Base-by-base conservation (phyloP, 306 rosid genomes). In the Fragaria iinumae region DNA sequence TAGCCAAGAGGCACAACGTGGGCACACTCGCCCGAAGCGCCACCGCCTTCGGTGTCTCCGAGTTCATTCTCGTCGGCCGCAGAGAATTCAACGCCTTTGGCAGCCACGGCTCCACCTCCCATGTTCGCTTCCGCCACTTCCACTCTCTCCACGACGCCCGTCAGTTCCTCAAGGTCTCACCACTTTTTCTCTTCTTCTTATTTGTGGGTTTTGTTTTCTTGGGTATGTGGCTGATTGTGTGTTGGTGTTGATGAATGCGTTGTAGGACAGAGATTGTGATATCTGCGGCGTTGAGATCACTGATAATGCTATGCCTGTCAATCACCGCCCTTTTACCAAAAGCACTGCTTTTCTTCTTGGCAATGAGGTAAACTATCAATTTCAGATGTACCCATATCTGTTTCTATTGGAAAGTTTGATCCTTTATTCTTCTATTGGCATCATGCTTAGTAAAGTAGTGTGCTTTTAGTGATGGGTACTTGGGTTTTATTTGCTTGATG, bases 231-330 rank as follows among this genome's bases (percentile, higher is more conserved):
- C 43, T 27, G n/a, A 49, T 12, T 73, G 25, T 11, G 53, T 21
- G 9, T 71, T 49, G 23, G 11, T 52, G 23, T 43, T 2, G 32
- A 4, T 66, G 2, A 62, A 57, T 73, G 38, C 41, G 49, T 60
- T 79, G 59, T 67, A 91, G 87, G 96, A 90, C 14, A 91, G 78
- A 73, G 93, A 86, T 70, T 92, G 92, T 57, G 97, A 95, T 71
- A 91, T 95, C 21, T 95, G 97, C 43, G 99, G 98, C 2, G 99
- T 95, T 36, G 99, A 95, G 90, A 92, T 95, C 71, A 84, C 97
- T 9, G 86, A 86, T 62, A 79, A 89, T 71, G 93, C 99, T 9
- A 50, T 77, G 67, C 93, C 98, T 4, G 90, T 95, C 29, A 89
- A 91, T 83, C 87, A 79, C 36, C 99, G 92, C 49, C 97, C 99